Evolutionary conservation across 306 rosid genomes (phyloP).

Genomic region (Vigna reflexopilosa): DNA sequence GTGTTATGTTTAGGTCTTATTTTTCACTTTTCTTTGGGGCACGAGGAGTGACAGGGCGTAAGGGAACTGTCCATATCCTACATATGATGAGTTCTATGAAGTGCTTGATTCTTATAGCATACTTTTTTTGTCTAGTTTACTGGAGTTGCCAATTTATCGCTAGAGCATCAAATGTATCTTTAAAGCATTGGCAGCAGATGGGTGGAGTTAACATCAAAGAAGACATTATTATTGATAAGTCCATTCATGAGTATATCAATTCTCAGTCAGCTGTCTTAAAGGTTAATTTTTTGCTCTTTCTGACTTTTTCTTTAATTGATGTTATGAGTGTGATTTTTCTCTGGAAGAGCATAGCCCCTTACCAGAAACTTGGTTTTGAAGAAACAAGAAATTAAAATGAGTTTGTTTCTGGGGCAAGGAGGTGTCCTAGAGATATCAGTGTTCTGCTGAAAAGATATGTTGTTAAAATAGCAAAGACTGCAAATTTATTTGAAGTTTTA

Average conservation of each 20-base stretch:
- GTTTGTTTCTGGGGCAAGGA: constrained; percentile 4
- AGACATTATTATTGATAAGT: constrained; percentile 79
- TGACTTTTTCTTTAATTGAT: constrained; percentile 8
- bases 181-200: constrained; percentile 92
- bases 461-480: not conserved
- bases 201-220: constrained; percentile 89
- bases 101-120: constrained; percentile 25
- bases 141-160: constrained; percentile 98
- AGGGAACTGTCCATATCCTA: constrained; percentile 24
- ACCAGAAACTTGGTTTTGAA: constrained; percentile 30
- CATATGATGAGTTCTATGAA: constrained; percentile 22
- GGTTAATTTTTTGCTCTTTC: constrained; percentile 54
- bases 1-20: not conserved
- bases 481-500: not conserved
- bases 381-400: constrained; percentile 11
- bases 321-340: constrained; percentile 30
- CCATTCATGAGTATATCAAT: constrained; percentile 83
- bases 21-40: not conserved
- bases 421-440: constrained; percentile 7
- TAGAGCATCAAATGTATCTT: constrained; percentile 77
- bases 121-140: constrained; percentile 61
- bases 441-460: constrained; percentile 32
- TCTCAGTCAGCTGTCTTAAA: constrained; percentile 86
- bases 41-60: not conserved
- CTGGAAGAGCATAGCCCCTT: constrained; percentile 14